phyloP scores from a whole-genome alignment of 768 basidiomycete genomes.

The Amanita rubescens region DNA sequence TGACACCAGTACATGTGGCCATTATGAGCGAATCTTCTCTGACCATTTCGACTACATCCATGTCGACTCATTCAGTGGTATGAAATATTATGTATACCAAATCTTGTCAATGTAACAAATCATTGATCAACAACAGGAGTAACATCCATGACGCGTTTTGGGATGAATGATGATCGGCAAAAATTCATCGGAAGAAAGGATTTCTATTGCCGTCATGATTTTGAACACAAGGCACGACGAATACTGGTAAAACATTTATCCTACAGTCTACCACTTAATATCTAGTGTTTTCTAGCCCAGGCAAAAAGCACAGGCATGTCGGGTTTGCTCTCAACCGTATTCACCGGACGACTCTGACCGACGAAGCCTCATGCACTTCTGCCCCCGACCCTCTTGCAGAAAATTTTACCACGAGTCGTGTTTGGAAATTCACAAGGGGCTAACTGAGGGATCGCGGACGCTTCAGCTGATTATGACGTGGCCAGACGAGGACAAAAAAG shows the following conservation, averaged over 20 bases:
- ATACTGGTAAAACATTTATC: conserved; percentile 21
- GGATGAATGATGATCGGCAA: conserved; percentile 32
- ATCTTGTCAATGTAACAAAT: too few species aligned
- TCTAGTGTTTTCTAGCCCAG: conserved; percentile 32
- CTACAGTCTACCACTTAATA: background rate
- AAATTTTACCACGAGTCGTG: conserved; percentile 44
- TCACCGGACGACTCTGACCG: conserved; percentile 28
- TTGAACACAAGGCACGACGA: conserved; percentile 22
- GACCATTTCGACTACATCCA: conserved; percentile 35
- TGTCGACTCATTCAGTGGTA: conserved; percentile 37
- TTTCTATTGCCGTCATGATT: conserved; percentile 43
- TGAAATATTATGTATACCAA: background rate
- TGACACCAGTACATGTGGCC: conserved; percentile 30
- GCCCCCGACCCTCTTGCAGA: conserved; percentile 43
- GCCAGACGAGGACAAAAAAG: conserved; percentile 23
- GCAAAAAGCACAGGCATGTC: conserved; percentile 30
- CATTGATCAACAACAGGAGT: background rate
- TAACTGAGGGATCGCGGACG: conserved; percentile 10
- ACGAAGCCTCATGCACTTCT: conserved; percentile 42
- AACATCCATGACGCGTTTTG: conserved; percentile 12
- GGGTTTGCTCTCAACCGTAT: conserved; percentile 38
- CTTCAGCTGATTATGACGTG: conserved; percentile 29
- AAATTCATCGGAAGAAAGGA: conserved; percentile 27
- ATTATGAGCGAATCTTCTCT: conserved; percentile 43
- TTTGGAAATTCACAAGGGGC: conserved; percentile 20